These are phyloP conservation scores for Bullera alba DNA, from an alignment of 768 basidiomycete genomes.

Conservation along the genomic window DNA sequence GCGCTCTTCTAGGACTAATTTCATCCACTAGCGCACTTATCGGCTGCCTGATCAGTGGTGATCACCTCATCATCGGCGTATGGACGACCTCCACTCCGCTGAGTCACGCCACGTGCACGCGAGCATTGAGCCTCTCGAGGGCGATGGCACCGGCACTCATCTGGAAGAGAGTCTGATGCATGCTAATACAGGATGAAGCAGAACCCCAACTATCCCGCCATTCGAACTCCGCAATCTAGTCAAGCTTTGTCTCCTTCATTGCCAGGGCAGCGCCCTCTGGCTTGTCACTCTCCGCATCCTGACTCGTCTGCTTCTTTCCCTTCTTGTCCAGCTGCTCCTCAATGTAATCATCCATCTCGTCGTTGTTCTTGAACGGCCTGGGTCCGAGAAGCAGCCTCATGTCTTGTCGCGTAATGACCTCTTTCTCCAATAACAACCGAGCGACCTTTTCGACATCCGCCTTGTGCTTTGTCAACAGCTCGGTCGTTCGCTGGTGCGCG, in stretches of 20 bases:
- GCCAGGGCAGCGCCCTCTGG: constrained; percentile 1
- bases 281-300: not conserved
- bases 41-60: too few relatives aligned
- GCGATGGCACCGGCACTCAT: too few relatives aligned
- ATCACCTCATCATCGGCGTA: too few relatives aligned
- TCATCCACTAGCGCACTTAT: too few relatives aligned
- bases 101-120: too few relatives aligned
- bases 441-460: constrained; percentile 93
- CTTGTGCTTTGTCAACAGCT: constrained; percentile 70
- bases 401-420: constrained; percentile 81
- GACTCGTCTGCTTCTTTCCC: constrained; percentile 9
- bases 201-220: too few relatives aligned
- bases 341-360: constrained; percentile 98
- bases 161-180: too few relatives aligned
- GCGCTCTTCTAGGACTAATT: too few relatives aligned
- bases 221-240: too few relatives aligned
- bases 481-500: constrained; percentile 75
- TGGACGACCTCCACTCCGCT: too few relatives aligned
- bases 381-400: constrained; percentile 33
- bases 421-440: constrained; percentile 79
- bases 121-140: too few relatives aligned
- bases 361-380: constrained; percentile 53
- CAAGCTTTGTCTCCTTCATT: constrained; percentile 13
- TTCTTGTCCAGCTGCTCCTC: constrained; percentile 50
- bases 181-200: too few relatives aligned